Evolutionary conservation across 352 stramenopile genomes (phyloP), one percentile per base, ranked within the genome.

Genomic region (Pythium folliculosum): DNA sequence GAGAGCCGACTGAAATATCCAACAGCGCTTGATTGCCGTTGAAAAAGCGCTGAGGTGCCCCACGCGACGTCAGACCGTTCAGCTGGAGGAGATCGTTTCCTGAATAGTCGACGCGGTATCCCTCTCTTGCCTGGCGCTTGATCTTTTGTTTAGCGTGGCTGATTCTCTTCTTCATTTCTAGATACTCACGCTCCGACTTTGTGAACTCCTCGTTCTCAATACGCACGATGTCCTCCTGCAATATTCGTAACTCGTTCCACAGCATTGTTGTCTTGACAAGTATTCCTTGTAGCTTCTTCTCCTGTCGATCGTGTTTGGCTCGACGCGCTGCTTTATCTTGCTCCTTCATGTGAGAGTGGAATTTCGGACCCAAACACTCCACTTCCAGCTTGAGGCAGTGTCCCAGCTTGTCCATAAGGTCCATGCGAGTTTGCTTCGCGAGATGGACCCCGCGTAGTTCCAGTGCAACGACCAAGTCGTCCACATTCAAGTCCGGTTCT

Each of bases 261-360:
- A 89, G 54, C 40, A 76, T 60, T 5, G 67, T 82, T 1, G 69
- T 67, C 55, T 78, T 82, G 10, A 66, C 52, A 14, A 80, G 52
- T 0, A 90, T 51, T 13, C 17, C 57, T 16, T 80, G 63, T 45
- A 87, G 37, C 12, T 70, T 66, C 7, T 65, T 76, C 10, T 89
- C 80, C 10, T 75, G 74, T 6, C 76, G 79, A 21, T 89, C 80
- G 23, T 89, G 84, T 19, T 76, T 81, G 35, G 84, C 73, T 13
- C 68, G 70, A 19, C 80, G 67, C 14, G 78, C 76, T 9, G 84
- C 57, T 32, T 81, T 78, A 54, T 94, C 86, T 58, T 91, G 79
- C 2, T 83, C 72, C 48, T 91, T 92, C 77, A 94, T 79, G 53
- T 90, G 72, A 0, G 73, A 55, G 57, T 91, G 82, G 22, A 92